Conservation (phyloP, 176 grass and related monocot genomes). For the Avena sativa region DNA sequence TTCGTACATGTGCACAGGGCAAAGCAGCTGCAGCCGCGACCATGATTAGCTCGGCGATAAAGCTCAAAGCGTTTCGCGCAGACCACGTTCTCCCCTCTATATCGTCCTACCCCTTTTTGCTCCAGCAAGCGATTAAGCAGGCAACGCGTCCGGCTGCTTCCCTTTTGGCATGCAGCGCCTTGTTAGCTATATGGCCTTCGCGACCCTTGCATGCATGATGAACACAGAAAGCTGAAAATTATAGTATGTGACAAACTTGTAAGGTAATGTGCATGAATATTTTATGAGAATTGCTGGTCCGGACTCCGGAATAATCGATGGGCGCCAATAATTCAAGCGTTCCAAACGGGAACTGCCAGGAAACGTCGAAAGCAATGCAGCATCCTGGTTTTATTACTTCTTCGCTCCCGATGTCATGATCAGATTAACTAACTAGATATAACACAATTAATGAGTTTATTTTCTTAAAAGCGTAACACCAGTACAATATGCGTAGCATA, state of each 20-base stretch:
- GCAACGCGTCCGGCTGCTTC: slow-evolving; percentile 20
- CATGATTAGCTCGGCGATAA: slow-evolving; percentile 41
- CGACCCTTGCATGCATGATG: slow-evolving; percentile 7
- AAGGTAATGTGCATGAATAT: not conserved
- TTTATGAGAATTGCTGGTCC: not conserved
- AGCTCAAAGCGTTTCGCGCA: slow-evolving; percentile 43
- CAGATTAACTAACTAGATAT: not conserved
- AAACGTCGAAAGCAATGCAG: not conserved
- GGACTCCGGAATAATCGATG: no score
- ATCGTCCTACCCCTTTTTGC: slow-evolving; percentile 8
- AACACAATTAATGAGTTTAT: not conserved
- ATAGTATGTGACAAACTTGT: not conserved
- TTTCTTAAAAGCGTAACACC: not conserved
- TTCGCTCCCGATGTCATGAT: not conserved
- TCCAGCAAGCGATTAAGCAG: slow-evolving; percentile 24
- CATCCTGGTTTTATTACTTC: not conserved
- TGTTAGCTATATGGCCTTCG: not conserved
- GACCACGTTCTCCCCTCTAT: slow-evolving; percentile 52
- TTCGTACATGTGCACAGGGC: slow-evolving; percentile 32
- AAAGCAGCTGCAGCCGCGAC: not conserved
- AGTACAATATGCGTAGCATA: not conserved
- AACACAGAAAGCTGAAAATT: not conserved
- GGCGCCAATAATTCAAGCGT: not conserved
- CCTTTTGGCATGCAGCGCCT: slow-evolving; percentile 34
- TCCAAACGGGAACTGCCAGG: no score